These are phyloP conservation scores for Trapa bicornis DNA, from an alignment of 345 rosid species.

Conservation along the genomic window DNA sequence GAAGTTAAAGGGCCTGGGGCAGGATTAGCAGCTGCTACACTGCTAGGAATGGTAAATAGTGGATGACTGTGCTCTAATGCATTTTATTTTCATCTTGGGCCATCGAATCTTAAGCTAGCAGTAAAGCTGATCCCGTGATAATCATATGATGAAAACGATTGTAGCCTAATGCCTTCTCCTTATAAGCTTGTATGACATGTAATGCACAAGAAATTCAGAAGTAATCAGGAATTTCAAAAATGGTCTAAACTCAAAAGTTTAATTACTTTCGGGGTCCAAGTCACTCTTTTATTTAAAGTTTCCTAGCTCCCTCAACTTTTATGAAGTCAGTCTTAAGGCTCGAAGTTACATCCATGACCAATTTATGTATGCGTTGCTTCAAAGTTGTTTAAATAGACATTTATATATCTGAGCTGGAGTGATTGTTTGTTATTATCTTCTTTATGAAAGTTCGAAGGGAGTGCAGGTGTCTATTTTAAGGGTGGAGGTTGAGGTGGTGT, in stretches of 20 bases:
- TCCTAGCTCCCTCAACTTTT: no score
- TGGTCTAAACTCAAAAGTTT: background rate
- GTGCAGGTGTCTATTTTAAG: no score
- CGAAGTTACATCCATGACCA: background rate
- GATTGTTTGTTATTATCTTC: background rate
- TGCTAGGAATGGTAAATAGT: slow-evolving; percentile 86
- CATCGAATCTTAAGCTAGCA: background rate
- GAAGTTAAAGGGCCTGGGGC: slow-evolving; percentile 93
- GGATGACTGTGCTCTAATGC: background rate
- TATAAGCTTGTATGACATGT: background rate
- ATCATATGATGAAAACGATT: background rate
- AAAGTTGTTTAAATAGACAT: background rate
- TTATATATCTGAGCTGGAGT: background rate
- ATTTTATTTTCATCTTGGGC: background rate
- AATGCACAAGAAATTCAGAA: background rate
- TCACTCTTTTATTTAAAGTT: no score
- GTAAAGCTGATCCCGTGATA: background rate
- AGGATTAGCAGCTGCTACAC: slow-evolving; percentile 87
- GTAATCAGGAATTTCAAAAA: background rate
- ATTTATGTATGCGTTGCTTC: background rate
- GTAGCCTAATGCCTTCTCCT: background rate
- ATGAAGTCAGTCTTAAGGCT: background rate
- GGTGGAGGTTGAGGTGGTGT: no score
- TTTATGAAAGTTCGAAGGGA: background rate
- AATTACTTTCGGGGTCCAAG: background rate